These are phyloP conservation scores for Evernia prunastri DNA, from an alignment of 495 filamentous ascomycete species.

Conservation along the genomic window DNA sequence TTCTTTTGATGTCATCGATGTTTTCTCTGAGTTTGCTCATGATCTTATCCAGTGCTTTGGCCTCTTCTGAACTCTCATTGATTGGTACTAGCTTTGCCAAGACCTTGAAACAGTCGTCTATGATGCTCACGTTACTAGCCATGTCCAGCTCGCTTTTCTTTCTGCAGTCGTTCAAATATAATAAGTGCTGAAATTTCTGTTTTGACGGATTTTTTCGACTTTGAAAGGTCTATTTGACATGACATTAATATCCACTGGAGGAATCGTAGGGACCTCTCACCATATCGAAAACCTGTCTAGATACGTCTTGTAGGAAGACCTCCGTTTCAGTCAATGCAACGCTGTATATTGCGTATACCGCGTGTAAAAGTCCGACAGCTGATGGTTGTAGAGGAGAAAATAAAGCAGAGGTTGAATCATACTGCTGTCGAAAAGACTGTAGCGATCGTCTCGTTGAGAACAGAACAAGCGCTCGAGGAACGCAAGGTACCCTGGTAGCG, in stretches of 20 bases:
- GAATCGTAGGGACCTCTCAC: not conserved
- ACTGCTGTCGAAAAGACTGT: constrained; percentile 5
- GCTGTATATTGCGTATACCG: constrained; percentile 1
- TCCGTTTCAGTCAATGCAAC: constrained; percentile 7
- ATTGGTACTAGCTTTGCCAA: not conserved
- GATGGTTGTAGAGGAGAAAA: not conserved
- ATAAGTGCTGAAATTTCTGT: constrained; percentile 15
- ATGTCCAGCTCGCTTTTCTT: constrained; percentile 8
- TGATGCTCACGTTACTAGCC: constrained; percentile 8
- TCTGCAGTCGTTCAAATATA: constrained; percentile 12
- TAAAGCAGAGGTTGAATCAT: not conserved
- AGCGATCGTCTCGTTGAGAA: constrained; percentile 7
- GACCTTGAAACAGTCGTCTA: not conserved
- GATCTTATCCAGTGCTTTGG: not conserved
- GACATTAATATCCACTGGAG: not conserved
- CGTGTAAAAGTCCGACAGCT: constrained; percentile 3
- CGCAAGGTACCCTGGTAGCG: not conserved
- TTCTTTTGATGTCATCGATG: not conserved
- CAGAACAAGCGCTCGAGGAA: constrained; percentile 4
- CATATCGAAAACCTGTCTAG: constrained; percentile 7
- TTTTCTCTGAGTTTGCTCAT: not conserved
- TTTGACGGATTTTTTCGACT: constrained; percentile 12
- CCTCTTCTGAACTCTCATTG: not conserved
- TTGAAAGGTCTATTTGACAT: constrained; percentile 11
- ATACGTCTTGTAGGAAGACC: constrained; percentile 8